Evolutionary conservation across 192 early-diverging fungal genomes (phyloP), one percentile per base, ranked within the genome.

Genomic region (Chytriomyces confervae): DNA sequence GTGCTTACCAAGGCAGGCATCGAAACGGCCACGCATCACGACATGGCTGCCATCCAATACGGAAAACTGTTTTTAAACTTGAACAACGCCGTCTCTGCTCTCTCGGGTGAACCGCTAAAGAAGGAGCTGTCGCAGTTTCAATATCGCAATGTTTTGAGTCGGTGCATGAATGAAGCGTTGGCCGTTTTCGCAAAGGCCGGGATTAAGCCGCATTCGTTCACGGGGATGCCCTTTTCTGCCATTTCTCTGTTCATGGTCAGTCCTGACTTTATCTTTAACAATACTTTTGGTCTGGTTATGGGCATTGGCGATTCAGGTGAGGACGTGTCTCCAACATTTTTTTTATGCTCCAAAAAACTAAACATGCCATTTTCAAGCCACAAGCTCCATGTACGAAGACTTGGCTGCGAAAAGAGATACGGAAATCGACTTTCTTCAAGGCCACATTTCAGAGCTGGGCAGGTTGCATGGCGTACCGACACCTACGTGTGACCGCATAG

Each of bases 341-440:
- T 10, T 69, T 3, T 18, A 44, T 74, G 24, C 24, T 71, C 6
- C 24, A 74, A 74, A 74, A 74, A 3, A 0, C 5, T 72, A 27
- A n/a, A 67, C n/a, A 16, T 11, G 20, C 20, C 20, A 66, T 24
- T 24, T 74, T 69, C 47, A 3, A 29, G 84, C 85, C 2, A 86
- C 83, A 5, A 77, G 72, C 44, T 80, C 77, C 53, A 82, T 82
- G 78, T 86, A 83, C 73, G 85, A 86, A 70, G 85, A 86, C 69
- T 65, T 86, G 53, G 71, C 65, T 61, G 44, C 51, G 16, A 74
- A 80, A 6, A 65, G 82, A 20, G 45, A 47, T 45, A 86, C 85
- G 23, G 85, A 86, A 64, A 86, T 86, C 62, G 82, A 82, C 5
- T 84, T 75, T 62, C 53, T 86, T 23, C 83, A 86, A 62, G 85